Evolutionary conservation across 345 rosid species (phyloP).

Genomic region (Brassica juncea): DNA sequence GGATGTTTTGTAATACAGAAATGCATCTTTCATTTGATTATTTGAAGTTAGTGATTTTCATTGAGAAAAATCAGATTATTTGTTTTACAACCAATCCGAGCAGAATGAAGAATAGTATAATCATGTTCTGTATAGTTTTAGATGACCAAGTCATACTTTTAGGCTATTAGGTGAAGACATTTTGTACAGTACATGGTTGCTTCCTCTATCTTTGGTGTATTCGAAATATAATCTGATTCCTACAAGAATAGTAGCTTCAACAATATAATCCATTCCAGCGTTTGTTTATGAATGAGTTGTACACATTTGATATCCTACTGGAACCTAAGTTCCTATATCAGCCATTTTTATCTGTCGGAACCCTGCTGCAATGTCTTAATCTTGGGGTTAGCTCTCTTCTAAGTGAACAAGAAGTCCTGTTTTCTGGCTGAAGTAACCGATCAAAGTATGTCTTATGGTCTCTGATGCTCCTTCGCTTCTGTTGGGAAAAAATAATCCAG

Average conservation of each 20-base stretch:
- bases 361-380: no score
- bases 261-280: background rate
- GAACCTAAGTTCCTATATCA: background rate
- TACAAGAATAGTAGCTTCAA: background rate
- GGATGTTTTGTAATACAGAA: constrained; percentile 18
- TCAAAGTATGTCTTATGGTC: constrained; percentile 68
- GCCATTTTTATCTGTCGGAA: background rate
- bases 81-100: background rate
- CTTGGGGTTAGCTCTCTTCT: constrained; percentile 61
- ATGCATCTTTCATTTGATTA: background rate
- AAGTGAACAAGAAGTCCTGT: constrained; percentile 73
- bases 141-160: no score
- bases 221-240: background rate
- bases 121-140: no score
- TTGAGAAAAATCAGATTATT: background rate
- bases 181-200: no score
- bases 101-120: no score
- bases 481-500: no score
- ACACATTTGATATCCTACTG: background rate
- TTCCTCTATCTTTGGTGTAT: no score
- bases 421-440: constrained; percentile 83
- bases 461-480: constrained; percentile 82
- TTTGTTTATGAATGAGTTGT: no score
- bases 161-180: no score
- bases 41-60: background rate